Conservation (phyloP, 2,329 filamentous ascomycete species). For the Chlorencoelia australis region DNA sequence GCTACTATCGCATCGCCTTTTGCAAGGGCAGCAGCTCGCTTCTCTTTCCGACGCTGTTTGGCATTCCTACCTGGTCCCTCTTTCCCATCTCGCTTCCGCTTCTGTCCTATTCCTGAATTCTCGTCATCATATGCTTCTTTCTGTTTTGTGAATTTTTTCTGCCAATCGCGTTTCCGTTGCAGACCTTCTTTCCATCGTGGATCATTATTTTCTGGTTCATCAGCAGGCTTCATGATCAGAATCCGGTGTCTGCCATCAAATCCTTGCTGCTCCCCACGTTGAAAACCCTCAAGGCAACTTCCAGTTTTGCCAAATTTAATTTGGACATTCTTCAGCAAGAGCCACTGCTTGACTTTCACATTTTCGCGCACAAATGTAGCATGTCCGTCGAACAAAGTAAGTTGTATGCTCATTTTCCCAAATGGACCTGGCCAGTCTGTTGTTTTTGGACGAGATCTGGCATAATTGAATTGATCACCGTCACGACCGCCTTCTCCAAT, state of each 20-base stretch:
- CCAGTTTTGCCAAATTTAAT: constrained; percentile 46
- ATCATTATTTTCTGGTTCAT: constrained; percentile 34
- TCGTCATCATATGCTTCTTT: constrained; percentile 30
- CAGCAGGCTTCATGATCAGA: constrained; percentile 34
- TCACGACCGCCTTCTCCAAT: constrained; percentile 30
- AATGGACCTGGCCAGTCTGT: constrained; percentile 62
- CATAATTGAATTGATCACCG: constrained; percentile 48
- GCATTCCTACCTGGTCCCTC: constrained; percentile 12
- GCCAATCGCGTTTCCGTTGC: constrained; percentile 55
- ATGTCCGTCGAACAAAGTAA: constrained; percentile 64
- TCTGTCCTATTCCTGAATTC: constrained; percentile 27
- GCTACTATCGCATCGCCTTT: constrained; percentile 23
- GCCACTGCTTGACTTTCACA: constrained; percentile 49
- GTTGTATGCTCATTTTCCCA: constrained; percentile 59
- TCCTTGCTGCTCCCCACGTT: constrained; percentile 49
- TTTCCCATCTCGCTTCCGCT: constrained; percentile 16
- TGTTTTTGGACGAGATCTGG: constrained; percentile 23
- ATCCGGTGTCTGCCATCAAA: constrained; percentile 47
- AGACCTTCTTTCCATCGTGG: constrained; percentile 46
- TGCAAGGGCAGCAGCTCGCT: constrained; percentile 22
- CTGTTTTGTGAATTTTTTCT: constrained; percentile 29
- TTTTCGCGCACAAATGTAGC: constrained; percentile 44
- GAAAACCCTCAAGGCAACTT: constrained; percentile 56
- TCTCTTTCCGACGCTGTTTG: constrained; percentile 22
- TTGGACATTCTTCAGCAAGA: constrained; percentile 63